Evolutionary conservation across 2,329 filamentous ascomycete genomes (phyloP), one percentile per base, ranked within the genome.

Genomic region (Ascomycota sp.): DNA sequence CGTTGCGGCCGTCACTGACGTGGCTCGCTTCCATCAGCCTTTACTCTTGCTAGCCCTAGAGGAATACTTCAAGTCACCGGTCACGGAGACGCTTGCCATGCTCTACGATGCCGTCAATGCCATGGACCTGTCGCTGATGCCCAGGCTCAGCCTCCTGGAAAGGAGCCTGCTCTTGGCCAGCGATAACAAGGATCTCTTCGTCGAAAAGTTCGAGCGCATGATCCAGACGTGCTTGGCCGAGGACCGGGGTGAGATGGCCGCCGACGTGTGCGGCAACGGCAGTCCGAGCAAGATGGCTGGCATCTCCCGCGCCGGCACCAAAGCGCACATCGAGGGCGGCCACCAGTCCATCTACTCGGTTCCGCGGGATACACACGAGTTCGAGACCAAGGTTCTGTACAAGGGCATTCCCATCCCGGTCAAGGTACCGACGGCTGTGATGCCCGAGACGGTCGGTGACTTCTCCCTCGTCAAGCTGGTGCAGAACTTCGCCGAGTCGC

Each of bases 391-490:
- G 47, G 82, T 98, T 46, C 71, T 86, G 49, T 98, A 98, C 59
- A 92, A 93, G 57, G 82, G 83, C 40, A 89, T 95, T 36, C 86
- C 86, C 0, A 86, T 98, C 25, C 89, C 89, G 1, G 82, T 98
- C 58, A 95, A 95, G 56, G 76, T 98, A 7, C 89, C 89, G 0
- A 84, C 86, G 4, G 84, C 89, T 9, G 69, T 92, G 37, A 86
- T 84, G 60, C 81, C 84, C 2, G 89, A 98, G 59, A 93, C 81
- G 0, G 89, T 98, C 11, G 89, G 89, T 39, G 89, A 98, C 56
- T 98, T 98, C 50, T 95, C 84, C 28, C 66, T 98, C 37, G 79
- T 98, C 57, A 95, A 95, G 53, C 72, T 98, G 35, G 92, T 98
- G 42, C 83, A 92, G 46, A 92, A 80, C 35, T 95, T 95, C 53